Conservation (phyloP, 768 basidiomycete genomes). For the Clitopilus hobsonii region DNA sequence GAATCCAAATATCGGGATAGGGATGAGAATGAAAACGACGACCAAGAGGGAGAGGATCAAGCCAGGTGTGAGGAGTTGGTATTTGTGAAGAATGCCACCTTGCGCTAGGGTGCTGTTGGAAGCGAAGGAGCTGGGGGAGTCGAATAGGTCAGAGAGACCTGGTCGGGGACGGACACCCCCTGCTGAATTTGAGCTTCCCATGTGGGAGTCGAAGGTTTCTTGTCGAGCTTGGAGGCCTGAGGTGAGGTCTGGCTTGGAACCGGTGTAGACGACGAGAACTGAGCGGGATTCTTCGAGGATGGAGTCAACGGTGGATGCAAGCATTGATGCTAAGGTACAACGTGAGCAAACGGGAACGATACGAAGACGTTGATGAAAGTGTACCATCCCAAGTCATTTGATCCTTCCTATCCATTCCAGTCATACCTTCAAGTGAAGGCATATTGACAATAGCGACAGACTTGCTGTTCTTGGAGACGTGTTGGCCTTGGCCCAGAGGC, state of each 20-base stretch:
- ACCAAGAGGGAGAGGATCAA: conserved; percentile 65
- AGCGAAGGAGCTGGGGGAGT: conserved; percentile 28
- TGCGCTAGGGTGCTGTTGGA: conserved; percentile 12
- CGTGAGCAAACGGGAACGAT: conserved; percentile 7
- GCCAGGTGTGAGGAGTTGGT: conserved; percentile 75
- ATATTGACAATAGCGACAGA: conserved; percentile 55
- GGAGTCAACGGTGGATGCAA: neutral
- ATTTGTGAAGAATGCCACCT: conserved; percentile 65
- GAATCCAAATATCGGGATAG: conserved; percentile 60
- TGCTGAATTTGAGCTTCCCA: conserved; percentile 23
- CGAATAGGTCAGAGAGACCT: conserved; percentile 6
- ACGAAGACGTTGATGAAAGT: neutral
- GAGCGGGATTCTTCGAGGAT: conserved; percentile 38
- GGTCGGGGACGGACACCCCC: conserved; percentile 12
- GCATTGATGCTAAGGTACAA: neutral
- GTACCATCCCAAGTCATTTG: conserved; percentile 50
- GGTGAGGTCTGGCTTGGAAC: conserved; percentile 32
- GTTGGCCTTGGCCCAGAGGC: neutral
- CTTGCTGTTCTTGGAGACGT: conserved; percentile 30
- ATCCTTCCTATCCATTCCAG: conserved; percentile 31
- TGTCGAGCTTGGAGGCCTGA: neutral
- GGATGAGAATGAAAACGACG: conserved; percentile 61
- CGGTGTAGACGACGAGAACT: conserved; percentile 65
- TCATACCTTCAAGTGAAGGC: conserved; percentile 41
- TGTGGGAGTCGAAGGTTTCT: conserved; percentile 11